Evolutionary conservation across 2,329 filamentous ascomycete genomes (phyloP), one percentile per base, ranked within the genome.

Genomic region (Nigrograna mackinnonii): DNA sequence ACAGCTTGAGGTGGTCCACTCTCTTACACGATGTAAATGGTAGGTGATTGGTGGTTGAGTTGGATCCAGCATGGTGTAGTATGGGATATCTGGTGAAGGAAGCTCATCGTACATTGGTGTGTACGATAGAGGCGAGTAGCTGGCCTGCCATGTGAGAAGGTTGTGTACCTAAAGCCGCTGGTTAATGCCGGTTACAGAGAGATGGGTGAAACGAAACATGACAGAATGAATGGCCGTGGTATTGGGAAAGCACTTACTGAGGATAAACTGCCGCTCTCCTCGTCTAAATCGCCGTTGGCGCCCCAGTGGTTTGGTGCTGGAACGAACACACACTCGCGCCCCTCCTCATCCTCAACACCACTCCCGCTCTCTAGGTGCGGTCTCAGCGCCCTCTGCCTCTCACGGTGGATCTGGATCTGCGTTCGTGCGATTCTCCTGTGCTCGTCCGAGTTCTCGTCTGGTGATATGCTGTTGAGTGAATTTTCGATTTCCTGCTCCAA

Each of bases 291-390:
- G 12, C 64, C 63, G 18, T 67, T 66, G 3, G 62, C 64, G 6
- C 64, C 63, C 63, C 63, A 67, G 41, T 66, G 63, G 34, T 66
- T 68, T n/a, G 64, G 63, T 17, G 63, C 64, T 9, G 64, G 59
- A 17, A 66, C 59, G 39, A 68, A 67, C 22, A 64, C 60, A 38
- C 62, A 66, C 37, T 66, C 62, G 33, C 65, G 62, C 16, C 64
- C 64, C 41, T 66, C 62, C 31, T 56, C 64, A 35, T 68, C 64
- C 21, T 63, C 55, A 21, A 58, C 50, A 31, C 60, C 64, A 37
- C 64, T 68, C 17, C 63, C 64, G 30, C 64, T 67, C 46, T 68
- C 64, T 22, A 68, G 52, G 28, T 68, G 64, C 22, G 64, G 64
- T 31, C 62, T 55, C 28, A 68, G 41, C 4, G 63, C 64, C 24